These are phyloP conservation scores for Lentinus tigrinus DNA, from an alignment of 768 basidiomycete genomes.

Conservation along the genomic window DNA sequence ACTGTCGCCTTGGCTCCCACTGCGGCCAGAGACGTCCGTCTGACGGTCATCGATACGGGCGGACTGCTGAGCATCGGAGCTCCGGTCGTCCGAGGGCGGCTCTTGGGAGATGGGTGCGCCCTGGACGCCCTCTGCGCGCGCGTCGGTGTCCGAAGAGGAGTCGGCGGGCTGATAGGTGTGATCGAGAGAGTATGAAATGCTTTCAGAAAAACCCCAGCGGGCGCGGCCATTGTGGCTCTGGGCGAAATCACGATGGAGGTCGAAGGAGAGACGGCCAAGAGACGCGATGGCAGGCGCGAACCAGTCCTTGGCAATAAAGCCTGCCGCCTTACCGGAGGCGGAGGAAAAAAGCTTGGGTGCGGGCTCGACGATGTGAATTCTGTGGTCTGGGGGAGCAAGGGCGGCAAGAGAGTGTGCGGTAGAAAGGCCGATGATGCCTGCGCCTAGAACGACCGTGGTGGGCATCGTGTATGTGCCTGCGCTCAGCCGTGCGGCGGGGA, in stretches of 20 bases:
- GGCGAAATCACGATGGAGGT: slow-evolving; percentile 40
- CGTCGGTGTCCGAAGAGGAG: background rate
- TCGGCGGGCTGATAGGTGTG: slow-evolving; percentile 12
- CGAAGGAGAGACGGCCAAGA: slow-evolving; percentile 37
- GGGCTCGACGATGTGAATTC: slow-evolving; percentile 43
- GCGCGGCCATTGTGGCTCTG: slow-evolving; percentile 34
- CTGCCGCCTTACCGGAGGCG: slow-evolving; percentile 35
- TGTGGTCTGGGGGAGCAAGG: slow-evolving; percentile 24
- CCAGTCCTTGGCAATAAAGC: slow-evolving; percentile 47
- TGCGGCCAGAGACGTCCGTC: slow-evolving; percentile 1
- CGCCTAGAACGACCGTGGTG: slow-evolving; percentile 43
- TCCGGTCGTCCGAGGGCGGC: background rate
- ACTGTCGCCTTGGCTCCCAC: background rate
- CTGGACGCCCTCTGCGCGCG: background rate
- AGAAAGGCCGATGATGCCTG: slow-evolving; percentile 46
- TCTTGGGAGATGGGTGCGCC: background rate
- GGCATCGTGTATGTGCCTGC: slow-evolving; percentile 22
- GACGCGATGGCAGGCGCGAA: slow-evolving; percentile 28
- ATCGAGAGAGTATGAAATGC: slow-evolving; percentile 29
- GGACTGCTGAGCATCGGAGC: background rate
- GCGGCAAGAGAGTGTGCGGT: slow-evolving; percentile 41
- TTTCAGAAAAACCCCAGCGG: slow-evolving; percentile 40
- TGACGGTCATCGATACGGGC: background rate
- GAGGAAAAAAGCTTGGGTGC: slow-evolving; percentile 36
- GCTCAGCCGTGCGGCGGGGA: background rate